Percentiles rank a stretch among this genome's conserved stretches.
These are phyloP conservation scores for Trametes cubensis DNA, from an alignment of 768 basidiomycete genomes.

Conservation along the genomic window DNA sequence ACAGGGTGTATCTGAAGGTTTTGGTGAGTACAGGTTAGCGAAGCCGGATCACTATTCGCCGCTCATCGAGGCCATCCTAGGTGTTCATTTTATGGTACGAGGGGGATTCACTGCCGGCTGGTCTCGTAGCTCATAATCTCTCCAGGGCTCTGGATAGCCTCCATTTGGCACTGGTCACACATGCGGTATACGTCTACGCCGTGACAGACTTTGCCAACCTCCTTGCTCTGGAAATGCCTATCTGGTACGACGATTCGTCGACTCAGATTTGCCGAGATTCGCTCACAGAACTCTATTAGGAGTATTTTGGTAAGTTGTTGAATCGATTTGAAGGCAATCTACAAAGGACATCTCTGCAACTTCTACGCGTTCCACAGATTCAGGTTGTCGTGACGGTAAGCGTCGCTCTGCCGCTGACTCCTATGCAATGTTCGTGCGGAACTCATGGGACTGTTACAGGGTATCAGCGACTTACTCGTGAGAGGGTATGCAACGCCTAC, in stretches of 20 bases:
- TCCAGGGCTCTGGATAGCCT: slow-evolving; percentile 26
- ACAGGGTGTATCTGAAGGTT: slow-evolving; percentile 12
- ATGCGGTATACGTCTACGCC: slow-evolving; percentile 29
- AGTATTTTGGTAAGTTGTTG: slow-evolving; percentile 27
- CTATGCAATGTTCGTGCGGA: background rate
- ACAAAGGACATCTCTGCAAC: too few species aligned
- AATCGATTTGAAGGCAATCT: too few species aligned
- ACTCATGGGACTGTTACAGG: slow-evolving; percentile 13
- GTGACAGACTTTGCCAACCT: slow-evolving; percentile 30
- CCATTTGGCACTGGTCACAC: slow-evolving; percentile 23
- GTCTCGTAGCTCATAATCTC: background rate
- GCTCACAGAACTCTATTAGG: slow-evolving; percentile 10
- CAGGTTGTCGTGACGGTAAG: slow-evolving; percentile 23
- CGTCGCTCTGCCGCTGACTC: background rate
- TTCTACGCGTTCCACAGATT: background rate
- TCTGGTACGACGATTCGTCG: slow-evolving; percentile 19
- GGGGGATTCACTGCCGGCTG: background rate
- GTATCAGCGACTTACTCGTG: slow-evolving; percentile 30
- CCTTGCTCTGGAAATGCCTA: slow-evolving; percentile 20
- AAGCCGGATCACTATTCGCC: too few species aligned
- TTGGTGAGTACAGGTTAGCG: slow-evolving; percentile 7
- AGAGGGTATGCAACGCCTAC: slow-evolving; percentile 22
- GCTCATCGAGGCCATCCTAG: slow-evolving; percentile 2
- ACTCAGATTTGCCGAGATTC: too few species aligned
- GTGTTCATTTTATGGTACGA: slow-evolving; percentile 24